Conservation (phyloP, 1,284 basidiomycete genomes). For the Trichosporon sp. region DNA sequence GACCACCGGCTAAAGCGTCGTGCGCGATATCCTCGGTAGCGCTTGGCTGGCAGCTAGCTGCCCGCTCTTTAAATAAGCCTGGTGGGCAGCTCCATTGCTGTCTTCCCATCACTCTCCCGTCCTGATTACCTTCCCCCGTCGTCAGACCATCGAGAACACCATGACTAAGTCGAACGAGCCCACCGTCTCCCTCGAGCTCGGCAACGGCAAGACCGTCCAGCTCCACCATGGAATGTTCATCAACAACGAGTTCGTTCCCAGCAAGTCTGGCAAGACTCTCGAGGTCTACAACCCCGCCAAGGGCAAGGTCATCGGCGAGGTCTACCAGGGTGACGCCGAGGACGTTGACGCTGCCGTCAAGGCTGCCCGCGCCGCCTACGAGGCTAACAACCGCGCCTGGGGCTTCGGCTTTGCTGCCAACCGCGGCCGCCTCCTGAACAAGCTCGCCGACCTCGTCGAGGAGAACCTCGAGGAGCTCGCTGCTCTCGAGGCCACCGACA, state of each 20-base stretch:
- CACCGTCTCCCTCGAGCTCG: constrained; percentile 14
- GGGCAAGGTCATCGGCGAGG: constrained; percentile 47
- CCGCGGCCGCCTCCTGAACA: constrained; percentile 67
- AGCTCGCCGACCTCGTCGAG: constrained; percentile 86
- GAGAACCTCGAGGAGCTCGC: constrained; percentile 62
- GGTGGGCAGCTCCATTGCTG: neutral
- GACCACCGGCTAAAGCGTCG: neutral
- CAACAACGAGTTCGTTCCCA: constrained; percentile 35
- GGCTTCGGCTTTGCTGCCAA: constrained; percentile 51
- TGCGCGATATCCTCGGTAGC: neutral
- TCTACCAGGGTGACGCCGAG: constrained; percentile 42
- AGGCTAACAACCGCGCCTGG: constrained; percentile 70
- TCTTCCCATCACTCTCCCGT: neutral
- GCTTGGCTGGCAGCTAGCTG: too few species aligned
- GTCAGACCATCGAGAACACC: neutral
- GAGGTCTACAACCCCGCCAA: constrained; percentile 52
- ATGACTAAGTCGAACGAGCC: constrained; percentile 1
- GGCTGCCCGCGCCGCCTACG: constrained; percentile 72
- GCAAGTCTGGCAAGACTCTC: constrained; percentile 26
- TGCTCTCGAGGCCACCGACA: constrained; percentile 70
- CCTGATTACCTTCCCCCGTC: neutral
- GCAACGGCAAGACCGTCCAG: constrained; percentile 16
- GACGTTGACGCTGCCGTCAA: constrained; percentile 78
- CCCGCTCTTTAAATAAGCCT: neutral
- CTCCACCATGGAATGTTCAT: constrained; percentile 23